Evolutionary conservation across 257 asterid genomes (phyloP).

Genomic region (Nicotiana otophora): DNA sequence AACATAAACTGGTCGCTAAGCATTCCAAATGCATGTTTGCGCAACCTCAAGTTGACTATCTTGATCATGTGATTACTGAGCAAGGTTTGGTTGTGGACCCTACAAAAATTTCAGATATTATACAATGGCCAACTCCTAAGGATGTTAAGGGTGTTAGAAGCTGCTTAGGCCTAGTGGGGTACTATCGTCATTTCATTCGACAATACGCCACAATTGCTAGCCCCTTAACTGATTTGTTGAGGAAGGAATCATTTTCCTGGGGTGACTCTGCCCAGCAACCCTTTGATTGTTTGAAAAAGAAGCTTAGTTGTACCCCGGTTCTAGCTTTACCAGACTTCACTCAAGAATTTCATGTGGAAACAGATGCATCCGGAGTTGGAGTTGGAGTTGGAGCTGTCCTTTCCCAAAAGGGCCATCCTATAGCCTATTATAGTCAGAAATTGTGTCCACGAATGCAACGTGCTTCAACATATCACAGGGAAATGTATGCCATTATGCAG

Average conservation of each 20-base stretch:
- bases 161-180: background rate
- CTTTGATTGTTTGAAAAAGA: background rate
- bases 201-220: background rate
- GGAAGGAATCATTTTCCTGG: background rate
- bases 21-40: background rate
- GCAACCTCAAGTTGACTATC: background rate
- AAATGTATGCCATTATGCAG: background rate
- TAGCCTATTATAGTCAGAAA: background rate
- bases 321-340: too few species aligned
- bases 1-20: background rate
- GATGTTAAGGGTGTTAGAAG: background rate
- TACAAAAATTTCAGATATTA: background rate
- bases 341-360: background rate
- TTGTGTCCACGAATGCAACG: background rate
- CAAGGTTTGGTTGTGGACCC: background rate
- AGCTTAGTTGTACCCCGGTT: background rate
- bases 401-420: background rate
- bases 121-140: background rate
- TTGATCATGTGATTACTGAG: background rate
- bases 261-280: accelerated
- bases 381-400: background rate
- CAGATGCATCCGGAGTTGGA: background rate
- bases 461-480: background rate
- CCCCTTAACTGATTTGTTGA: background rate
- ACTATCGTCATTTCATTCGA: background rate